Conservation (phyloP, 306 rosid species). For the Alnus rubra region DNA sequence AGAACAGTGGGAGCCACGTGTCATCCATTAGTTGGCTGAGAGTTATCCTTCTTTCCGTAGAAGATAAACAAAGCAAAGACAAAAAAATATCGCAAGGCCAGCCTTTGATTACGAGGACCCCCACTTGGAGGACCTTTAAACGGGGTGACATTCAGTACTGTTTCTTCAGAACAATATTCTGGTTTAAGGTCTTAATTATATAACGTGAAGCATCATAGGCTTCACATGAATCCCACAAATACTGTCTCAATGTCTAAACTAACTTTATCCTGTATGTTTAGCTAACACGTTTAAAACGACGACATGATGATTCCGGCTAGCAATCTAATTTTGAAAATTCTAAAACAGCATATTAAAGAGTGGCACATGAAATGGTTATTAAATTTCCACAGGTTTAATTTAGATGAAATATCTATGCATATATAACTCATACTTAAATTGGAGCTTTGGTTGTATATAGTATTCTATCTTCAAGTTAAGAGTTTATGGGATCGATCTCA, state of each 20-base stretch:
- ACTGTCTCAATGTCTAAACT: neutral
- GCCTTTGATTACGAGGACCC: constrained; percentile 31
- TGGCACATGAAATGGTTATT: neutral
- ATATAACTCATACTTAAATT: neutral
- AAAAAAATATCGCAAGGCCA: constrained; percentile 11
- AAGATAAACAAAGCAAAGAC: constrained; percentile 52
- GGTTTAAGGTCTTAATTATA: neutral
- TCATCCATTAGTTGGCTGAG: constrained; percentile 51
- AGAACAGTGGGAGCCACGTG: constrained; percentile 56
- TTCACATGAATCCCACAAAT: neutral
- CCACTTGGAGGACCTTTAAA: constrained; percentile 27
- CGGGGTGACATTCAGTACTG: constrained; percentile 15
- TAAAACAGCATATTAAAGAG: neutral
- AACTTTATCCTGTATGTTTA: neutral
- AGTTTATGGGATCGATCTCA: neutral
- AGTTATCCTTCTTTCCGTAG: constrained; percentile 45
- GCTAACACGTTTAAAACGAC: neutral
- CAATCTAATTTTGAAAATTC: neutral
- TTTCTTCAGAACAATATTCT: neutral
- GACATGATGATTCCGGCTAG: neutral
- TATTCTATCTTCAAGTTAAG: neutral
- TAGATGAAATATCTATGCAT: no score
- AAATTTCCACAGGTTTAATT: neutral
- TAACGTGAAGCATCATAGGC: neutral
- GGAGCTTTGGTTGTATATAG: neutral